Percentiles rank a stretch among this genome's conserved stretches.
Conservation (phyloP, 192 early-diverging fungal species). For the Podila minutissima region DNA sequence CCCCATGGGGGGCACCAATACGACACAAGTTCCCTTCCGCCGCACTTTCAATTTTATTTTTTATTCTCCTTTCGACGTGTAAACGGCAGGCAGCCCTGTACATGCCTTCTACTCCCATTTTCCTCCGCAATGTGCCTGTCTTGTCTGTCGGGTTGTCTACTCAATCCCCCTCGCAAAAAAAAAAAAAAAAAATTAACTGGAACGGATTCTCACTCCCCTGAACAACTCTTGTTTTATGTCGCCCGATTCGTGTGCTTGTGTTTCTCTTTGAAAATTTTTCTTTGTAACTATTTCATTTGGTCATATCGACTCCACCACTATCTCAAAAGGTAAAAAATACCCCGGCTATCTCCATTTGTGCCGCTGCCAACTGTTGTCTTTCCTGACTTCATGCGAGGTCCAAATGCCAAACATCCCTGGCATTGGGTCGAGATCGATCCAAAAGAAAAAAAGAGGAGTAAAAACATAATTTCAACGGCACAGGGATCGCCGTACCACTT, state of each 20-base stretch:
- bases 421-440: not conserved
- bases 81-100: not conserved
- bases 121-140: not conserved
- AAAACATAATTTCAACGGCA: not conserved
- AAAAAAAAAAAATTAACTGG: too few relatives aligned
- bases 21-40: too few relatives aligned
- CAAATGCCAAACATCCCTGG: not conserved
- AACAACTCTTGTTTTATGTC: too few relatives aligned
- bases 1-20: too few relatives aligned
- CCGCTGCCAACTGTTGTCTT: not conserved
- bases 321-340: not conserved
- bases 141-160: too few relatives aligned
- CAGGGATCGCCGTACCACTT: not conserved
- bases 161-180: too few relatives aligned
- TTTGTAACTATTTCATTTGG: too few relatives aligned
- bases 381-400: not conserved
- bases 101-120: not conserved
- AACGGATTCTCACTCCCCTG: too few relatives aligned
- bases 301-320: too few relatives aligned
- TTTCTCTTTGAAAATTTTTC: not conserved
- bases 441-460: not conserved
- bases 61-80: not conserved
- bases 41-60: not conserved
- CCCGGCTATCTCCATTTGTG: slow-evolving; percentile 2
- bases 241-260: not conserved